Evolutionary conservation across 805 yeast species (phyloP).

Genomic region (Sugiyamaella marilandica): DNA sequence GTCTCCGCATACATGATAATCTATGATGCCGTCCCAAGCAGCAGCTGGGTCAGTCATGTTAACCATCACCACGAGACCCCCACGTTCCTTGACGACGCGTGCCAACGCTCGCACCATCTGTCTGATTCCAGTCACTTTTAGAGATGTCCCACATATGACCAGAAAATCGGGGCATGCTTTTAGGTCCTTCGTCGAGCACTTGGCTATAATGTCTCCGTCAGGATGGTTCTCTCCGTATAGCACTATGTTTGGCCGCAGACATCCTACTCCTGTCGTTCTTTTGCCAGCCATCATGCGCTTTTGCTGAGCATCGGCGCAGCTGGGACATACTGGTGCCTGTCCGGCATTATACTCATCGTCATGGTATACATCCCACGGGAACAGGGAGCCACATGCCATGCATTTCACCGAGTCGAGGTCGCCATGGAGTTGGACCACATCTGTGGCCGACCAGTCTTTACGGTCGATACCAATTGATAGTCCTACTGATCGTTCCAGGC

Average conservation of each 20-base stretch:
- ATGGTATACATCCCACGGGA: constrained; percentile 57
- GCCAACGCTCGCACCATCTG: constrained; percentile 67
- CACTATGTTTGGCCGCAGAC: constrained; percentile 82
- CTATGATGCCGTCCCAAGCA: constrained; percentile 67
- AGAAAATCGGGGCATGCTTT: constrained; percentile 62
- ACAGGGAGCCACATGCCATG: constrained; percentile 57
- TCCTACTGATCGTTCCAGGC: constrained; percentile 65
- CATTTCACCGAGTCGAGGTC: constrained; percentile 74
- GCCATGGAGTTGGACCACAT: constrained; percentile 90
- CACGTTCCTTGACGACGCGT: constrained; percentile 61
- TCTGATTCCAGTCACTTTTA: constrained; percentile 86
- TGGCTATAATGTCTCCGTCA: constrained; percentile 69
- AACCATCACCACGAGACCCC: constrained; percentile 72
- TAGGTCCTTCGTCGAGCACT: constrained; percentile 63
- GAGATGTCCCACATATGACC: constrained; percentile 87
- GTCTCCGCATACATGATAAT: constrained; percentile 72
- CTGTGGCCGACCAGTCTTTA: constrained; percentile 44
- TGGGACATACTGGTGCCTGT: constrained; percentile 69
- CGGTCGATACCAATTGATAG: constrained; percentile 57
- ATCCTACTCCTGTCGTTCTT: constrained; percentile 69
- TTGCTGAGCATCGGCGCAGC: constrained; percentile 54
- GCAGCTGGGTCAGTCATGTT: constrained; percentile 64
- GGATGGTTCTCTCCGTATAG: constrained; percentile 95
- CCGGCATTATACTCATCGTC: constrained; percentile 52
- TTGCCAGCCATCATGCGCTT: constrained; percentile 65